phyloP scores from a whole-genome alignment of 495 filamentous ascomycete genomes.

The Podospora comata region DNA sequence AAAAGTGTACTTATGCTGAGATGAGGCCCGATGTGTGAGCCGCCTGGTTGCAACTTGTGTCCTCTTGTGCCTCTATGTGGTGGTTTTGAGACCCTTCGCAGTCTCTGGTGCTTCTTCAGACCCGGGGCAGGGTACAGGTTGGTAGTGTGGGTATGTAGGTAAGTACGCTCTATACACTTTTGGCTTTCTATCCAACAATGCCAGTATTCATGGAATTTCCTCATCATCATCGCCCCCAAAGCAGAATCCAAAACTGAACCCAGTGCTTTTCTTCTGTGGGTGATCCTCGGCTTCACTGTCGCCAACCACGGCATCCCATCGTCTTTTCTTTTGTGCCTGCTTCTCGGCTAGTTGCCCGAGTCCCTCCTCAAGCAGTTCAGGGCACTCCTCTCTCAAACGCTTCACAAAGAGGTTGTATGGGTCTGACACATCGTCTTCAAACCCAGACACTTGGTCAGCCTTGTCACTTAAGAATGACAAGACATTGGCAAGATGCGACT shows the following conservation, averaged over 20 bases:
- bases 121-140: no score
- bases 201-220: slow-evolving; percentile 35
- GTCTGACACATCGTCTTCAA: slow-evolving; percentile 67
- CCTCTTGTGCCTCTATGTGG: not conserved
- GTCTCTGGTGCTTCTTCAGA: no score
- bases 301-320: slow-evolving; percentile 77
- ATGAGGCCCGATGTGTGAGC: not conserved
- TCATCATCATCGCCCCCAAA: slow-evolving; percentile 61
- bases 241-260: slow-evolving; percentile 75
- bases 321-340: slow-evolving; percentile 65
- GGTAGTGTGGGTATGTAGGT: no score
- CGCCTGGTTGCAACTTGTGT: not conserved
- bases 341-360: slow-evolving; percentile 61
- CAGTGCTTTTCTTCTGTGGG: slow-evolving; percentile 43
- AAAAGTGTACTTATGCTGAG: not conserved
- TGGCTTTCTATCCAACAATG: not conserved
- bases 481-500: slow-evolving; percentile 66
- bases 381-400: slow-evolving; percentile 60
- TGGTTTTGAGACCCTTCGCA: no score
- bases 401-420: slow-evolving; percentile 75
- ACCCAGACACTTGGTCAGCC: slow-evolving; percentile 81
- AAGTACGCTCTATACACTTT: not conserved
- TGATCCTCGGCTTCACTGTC: slow-evolving; percentile 39
- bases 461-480: slow-evolving; percentile 81
- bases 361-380: slow-evolving; percentile 62